A percentile compares a stretch with the other conserved stretches of the same genome.
phyloP scores from a whole-genome alignment of 345 rosid genomes.

The Gossypium australe region DNA sequence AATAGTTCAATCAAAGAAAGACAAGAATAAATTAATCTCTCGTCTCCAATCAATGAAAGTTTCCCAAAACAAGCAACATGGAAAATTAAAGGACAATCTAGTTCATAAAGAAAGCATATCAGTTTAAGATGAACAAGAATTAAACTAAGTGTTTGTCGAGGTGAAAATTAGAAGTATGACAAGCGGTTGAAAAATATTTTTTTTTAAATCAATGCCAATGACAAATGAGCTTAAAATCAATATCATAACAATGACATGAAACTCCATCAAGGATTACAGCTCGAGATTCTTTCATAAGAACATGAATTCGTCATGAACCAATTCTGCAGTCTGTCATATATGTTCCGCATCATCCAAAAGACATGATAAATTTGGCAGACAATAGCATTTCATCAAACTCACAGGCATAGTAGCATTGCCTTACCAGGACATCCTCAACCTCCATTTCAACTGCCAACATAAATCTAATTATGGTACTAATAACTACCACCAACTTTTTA shows the following conservation, averaged over 20 bases:
- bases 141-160: neutral
- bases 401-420: neutral
- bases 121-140: neutral
- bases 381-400: neutral
- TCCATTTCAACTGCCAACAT: neutral
- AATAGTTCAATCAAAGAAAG: neutral
- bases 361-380: neutral
- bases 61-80: neutral
- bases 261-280: neutral
- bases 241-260: neutral
- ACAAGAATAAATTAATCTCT: neutral
- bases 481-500: conserved; percentile 1
- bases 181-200: neutral
- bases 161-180: neutral
- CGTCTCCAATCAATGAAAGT: neutral
- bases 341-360: neutral
- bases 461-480: neutral
- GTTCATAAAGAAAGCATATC: neutral
- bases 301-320: neutral
- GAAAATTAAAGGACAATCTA: neutral
- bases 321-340: neutral
- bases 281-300: neutral
- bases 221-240: too few species aligned
- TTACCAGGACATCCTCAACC: neutral
- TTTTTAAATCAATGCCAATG: neutral